phyloP scores from a whole-genome alignment of 495 filamentous ascomycete species.

The Penicilliopsis zonata region DNA sequence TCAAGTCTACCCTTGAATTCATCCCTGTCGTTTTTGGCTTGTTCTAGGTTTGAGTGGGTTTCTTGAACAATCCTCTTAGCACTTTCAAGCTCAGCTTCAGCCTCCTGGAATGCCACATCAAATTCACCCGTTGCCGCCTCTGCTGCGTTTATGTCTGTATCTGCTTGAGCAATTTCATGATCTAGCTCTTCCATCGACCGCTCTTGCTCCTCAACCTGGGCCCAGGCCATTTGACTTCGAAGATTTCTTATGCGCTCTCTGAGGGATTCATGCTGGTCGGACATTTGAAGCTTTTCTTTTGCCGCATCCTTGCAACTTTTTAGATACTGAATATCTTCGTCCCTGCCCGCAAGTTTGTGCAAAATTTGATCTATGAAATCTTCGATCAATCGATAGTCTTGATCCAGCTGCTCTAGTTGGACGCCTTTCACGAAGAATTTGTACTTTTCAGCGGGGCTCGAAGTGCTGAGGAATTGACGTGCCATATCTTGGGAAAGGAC shows the following conservation, averaged over 20 bases:
- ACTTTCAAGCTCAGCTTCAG: constrained; percentile 35
- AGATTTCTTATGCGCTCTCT: constrained; percentile 38
- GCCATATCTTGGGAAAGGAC: constrained; percentile 96
- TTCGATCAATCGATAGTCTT: constrained; percentile 75
- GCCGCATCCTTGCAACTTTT: constrained; percentile 33
- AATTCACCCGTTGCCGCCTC: constrained; percentile 26
- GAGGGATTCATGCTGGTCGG: constrained; percentile 45
- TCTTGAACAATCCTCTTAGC: constrained; percentile 41
- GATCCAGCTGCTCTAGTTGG: constrained; percentile 81
- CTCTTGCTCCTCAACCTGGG: constrained; percentile 52
- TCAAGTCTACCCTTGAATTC: constrained; percentile 26
- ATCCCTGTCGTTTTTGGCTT: constrained; percentile 26
- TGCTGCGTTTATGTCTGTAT: constrained; percentile 27
- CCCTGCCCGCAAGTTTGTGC: constrained; percentile 35
- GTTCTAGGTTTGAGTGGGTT: constrained; percentile 36
- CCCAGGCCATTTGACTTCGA: constrained; percentile 56
- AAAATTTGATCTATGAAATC: constrained; percentile 59
- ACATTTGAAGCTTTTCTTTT: constrained; percentile 39
- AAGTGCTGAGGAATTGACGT: constrained; percentile 81
- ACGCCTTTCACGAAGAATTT: constrained; percentile 95
- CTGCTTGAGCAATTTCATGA: constrained; percentile 19
- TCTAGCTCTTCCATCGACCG: constrained; percentile 21
- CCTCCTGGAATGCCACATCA: constrained; percentile 29
- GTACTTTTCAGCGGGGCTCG: constrained; percentile 76
- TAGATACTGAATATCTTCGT: constrained; percentile 36